A percentile compares a stretch with the other conserved stretches of the same genome.
These are phyloP conservation scores for Picea glauca DNA, from an alignment of 75 land plant genomes.

Conservation along the genomic window DNA sequence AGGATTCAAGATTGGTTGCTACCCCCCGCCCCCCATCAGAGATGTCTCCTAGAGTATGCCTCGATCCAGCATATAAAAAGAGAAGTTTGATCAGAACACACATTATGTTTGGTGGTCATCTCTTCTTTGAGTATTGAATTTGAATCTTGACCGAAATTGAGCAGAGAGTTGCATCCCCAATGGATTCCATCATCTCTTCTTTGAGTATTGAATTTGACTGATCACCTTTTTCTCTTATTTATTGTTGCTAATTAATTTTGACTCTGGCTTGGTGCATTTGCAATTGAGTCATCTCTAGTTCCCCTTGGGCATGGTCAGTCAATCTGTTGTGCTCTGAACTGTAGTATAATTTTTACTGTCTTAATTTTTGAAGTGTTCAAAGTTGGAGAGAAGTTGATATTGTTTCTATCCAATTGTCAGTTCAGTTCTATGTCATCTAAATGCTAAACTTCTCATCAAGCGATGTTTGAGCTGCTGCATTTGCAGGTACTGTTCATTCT, in stretches of 20 bases:
- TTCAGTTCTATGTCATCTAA: background rate
- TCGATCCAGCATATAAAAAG: too few relatives aligned
- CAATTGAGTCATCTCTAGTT: background rate
- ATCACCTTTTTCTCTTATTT: background rate
- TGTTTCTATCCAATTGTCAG: slow-evolving; percentile 1
- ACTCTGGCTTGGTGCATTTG: background rate
- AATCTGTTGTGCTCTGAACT: background rate
- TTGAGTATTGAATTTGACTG: background rate
- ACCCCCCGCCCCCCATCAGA: too few relatives aligned
- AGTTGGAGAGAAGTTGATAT: background rate
- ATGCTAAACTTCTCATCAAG: background rate
- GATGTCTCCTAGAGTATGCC: too few relatives aligned
- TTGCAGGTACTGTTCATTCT: background rate
- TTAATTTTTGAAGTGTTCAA: background rate
- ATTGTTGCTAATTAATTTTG: background rate
- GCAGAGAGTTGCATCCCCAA: background rate
- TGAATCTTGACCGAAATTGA: too few relatives aligned
- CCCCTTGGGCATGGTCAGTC: background rate
- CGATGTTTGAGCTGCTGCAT: background rate
- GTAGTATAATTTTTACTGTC: background rate
- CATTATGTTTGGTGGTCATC: too few relatives aligned
- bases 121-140: too few relatives aligned
- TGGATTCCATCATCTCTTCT: background rate
- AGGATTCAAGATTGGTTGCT: too few relatives aligned
- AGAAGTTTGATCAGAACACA: too few relatives aligned